phyloP scores from a whole-genome alignment of 192 early-diverging fungal species.

The Allomyces arbusculus region DNA sequence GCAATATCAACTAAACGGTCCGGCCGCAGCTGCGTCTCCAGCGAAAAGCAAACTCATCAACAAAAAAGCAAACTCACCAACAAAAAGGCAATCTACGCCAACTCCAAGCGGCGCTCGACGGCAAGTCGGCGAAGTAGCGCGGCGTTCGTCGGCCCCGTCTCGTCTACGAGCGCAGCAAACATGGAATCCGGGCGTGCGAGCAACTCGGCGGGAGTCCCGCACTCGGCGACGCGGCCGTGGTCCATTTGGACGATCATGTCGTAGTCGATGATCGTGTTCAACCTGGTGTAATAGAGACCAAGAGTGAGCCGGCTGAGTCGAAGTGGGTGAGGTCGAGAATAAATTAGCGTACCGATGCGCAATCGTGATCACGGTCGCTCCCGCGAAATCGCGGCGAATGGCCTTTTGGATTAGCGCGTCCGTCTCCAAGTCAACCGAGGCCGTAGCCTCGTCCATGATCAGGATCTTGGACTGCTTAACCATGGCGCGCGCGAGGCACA shows the following conservation, averaged over 20 bases:
- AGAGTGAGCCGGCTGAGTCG: constrained; percentile 7
- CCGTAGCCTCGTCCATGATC: constrained; percentile 50
- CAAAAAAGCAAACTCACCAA: too few relatives aligned
- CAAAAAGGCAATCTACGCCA: too few relatives aligned
- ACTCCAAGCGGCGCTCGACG: background rate
- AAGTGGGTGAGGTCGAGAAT: background rate
- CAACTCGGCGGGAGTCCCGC: constrained; percentile 29
- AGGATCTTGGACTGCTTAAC: constrained; percentile 42
- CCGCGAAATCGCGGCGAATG: constrained; percentile 27
- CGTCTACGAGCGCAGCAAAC: constrained; percentile 38
- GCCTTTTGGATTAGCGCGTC: constrained; percentile 42
- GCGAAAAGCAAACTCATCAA: too few relatives aligned
- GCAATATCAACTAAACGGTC: too few relatives aligned
- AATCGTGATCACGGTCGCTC: constrained; percentile 36
- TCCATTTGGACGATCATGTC: constrained; percentile 18
- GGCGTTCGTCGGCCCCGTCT: constrained; percentile 42
- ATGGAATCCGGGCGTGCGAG: constrained; percentile 17
- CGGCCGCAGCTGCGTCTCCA: too few relatives aligned
- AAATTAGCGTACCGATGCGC: constrained; percentile 27
- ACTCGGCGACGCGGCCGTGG: constrained; percentile 20
- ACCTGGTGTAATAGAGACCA: constrained; percentile 11
- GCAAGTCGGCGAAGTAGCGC: constrained; percentile 29
- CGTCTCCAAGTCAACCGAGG: constrained; percentile 39
- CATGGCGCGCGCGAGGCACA: constrained; percentile 28
- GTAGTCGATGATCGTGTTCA: constrained; percentile 18